Conservation (phyloP, 2,329 filamentous ascomycete genomes). For the Neofusicoccum umdonicola region DNA sequence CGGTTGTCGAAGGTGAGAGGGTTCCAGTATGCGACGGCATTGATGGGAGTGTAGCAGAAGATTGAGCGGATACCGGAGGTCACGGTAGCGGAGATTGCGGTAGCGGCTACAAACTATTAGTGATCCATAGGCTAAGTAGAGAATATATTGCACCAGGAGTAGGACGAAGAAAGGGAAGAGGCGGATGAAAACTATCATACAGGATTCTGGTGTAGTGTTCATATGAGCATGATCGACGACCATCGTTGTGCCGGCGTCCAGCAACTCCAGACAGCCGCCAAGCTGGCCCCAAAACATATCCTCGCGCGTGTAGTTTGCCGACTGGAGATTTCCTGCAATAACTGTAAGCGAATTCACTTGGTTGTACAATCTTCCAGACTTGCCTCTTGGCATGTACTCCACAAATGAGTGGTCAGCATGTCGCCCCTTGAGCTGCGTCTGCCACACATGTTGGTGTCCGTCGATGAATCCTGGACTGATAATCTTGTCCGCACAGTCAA, state of each 20-base stretch:
- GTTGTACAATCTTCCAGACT: background rate
- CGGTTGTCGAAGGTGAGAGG: slow-evolving; percentile 44
- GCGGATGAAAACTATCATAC: slow-evolving; percentile 27
- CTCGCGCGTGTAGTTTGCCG: slow-evolving; percentile 22
- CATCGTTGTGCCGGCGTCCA: slow-evolving; percentile 56
- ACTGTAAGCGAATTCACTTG: background rate
- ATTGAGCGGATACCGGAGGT: background rate
- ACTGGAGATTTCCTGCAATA: slow-evolving; percentile 37
- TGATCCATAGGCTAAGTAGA: too few species aligned
- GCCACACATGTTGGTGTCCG: slow-evolving; percentile 52
- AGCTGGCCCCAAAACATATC: slow-evolving; percentile 27
- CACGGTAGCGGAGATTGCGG: slow-evolving; percentile 42
- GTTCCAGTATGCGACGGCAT: slow-evolving; percentile 28
- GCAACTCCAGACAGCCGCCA: slow-evolving; percentile 47
- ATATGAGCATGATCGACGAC: slow-evolving; percentile 53
- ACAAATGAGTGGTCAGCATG: slow-evolving; percentile 50
- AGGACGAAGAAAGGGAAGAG: background rate
- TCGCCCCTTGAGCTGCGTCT: slow-evolving; percentile 56
- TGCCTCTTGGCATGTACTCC: slow-evolving; percentile 43
- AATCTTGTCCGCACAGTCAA: slow-evolving; percentile 54
- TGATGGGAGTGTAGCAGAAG: slow-evolving; percentile 23
- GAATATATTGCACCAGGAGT: too few species aligned
- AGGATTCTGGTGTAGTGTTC: slow-evolving; percentile 25
- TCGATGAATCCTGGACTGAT: slow-evolving; percentile 58
- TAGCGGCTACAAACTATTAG: slow-evolving; percentile 18